Evolutionary conservation across 2,329 filamentous ascomycete genomes (phyloP).

Genomic region (Cadophora gregata): DNA sequence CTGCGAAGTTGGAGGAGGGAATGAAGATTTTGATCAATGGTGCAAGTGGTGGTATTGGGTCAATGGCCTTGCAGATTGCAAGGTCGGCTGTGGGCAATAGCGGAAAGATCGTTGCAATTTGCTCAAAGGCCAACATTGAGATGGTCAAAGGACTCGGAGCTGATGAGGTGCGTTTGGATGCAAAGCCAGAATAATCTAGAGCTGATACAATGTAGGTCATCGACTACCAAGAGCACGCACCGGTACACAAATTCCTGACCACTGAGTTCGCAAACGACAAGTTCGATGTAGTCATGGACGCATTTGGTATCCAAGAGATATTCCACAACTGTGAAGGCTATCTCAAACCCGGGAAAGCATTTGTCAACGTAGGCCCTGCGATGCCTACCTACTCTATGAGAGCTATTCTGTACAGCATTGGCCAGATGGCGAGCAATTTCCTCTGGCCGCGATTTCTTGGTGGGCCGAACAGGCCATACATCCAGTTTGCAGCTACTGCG

Average conservation of each 20-base stretch:
- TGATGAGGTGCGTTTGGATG: slow-evolving; percentile 48
- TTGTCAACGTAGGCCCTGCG: slow-evolving; percentile 51
- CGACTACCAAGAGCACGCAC: slow-evolving; percentile 49
- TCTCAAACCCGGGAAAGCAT: slow-evolving; percentile 47
- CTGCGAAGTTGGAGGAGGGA: slow-evolving; percentile 48
- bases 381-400: slow-evolving; percentile 45
- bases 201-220: slow-evolving; percentile 44
- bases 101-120: slow-evolving; percentile 54
- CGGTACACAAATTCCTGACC: slow-evolving; percentile 47
- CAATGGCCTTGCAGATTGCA: slow-evolving; percentile 53
- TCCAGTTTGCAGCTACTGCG: slow-evolving; percentile 24
- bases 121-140: slow-evolving; percentile 53
- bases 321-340: slow-evolving; percentile 50
- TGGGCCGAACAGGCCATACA: slow-evolving; percentile 45
- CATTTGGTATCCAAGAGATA: slow-evolving; percentile 54
- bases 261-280: slow-evolving; percentile 42
- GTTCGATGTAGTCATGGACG: slow-evolving; percentile 56
- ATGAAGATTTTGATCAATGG: slow-evolving; percentile 55
- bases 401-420: slow-evolving; percentile 43
- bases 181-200: not conserved
- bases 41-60: slow-evolving; percentile 58
- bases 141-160: slow-evolving; percentile 55
- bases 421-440: slow-evolving; percentile 48
- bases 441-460: slow-evolving; percentile 47
- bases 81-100: slow-evolving; percentile 46